Percentiles rank a stretch among this genome's conserved stretches.
Evolutionary conservation across 1,139 yeast genomes (phyloP).

Genomic region (Candida pseudoviswanathii): DNA sequence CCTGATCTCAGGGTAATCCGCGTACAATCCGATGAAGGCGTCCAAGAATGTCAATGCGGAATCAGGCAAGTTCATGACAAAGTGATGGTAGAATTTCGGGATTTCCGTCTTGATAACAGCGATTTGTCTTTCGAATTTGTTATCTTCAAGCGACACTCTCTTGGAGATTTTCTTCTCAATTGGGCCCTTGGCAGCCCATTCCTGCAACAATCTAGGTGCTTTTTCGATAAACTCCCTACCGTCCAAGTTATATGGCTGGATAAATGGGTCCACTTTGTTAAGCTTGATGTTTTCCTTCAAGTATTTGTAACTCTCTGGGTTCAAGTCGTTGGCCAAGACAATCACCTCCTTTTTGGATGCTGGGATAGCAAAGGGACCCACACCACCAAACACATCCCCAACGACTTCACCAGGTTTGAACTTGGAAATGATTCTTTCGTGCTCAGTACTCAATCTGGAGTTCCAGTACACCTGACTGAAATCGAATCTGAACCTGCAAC

Average conservation of each 20-base stretch:
- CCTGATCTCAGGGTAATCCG: slow-evolving; percentile 36
- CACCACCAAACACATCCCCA: slow-evolving; percentile 97
- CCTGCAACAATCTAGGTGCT: slow-evolving; percentile 54
- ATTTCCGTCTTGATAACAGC: slow-evolving; percentile 38
- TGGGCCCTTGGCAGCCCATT: slow-evolving; percentile 30
- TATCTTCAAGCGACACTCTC: slow-evolving; percentile 32
- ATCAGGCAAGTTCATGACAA: slow-evolving; percentile 95
- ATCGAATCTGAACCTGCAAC: slow-evolving; percentile 84
- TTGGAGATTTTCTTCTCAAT: slow-evolving; percentile 33
- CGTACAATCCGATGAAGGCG: slow-evolving; percentile 72
- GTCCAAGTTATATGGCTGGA: slow-evolving; percentile 69
- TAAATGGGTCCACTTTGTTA: slow-evolving; percentile 67
- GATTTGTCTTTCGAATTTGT: slow-evolving; percentile 26
- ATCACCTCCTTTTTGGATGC: slow-evolving; percentile 84
- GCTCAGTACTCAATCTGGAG: slow-evolving; percentile 92
- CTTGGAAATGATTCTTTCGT: slow-evolving; percentile 68
- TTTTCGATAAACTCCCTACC: slow-evolving; percentile 77
- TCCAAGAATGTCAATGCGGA: slow-evolving; percentile 85
- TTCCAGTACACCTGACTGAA: slow-evolving; percentile 97
- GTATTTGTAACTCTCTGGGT: slow-evolving; percentile 80
- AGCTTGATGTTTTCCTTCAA: slow-evolving; percentile 62
- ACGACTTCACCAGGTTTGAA: slow-evolving; percentile 73
- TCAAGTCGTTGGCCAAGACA: slow-evolving; percentile 90
- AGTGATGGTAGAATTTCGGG: slow-evolving; percentile 69
- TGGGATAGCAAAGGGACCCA: slow-evolving; percentile 97